Evolutionary conservation across 495 filamentous ascomycete genomes (phyloP).

Genomic region (Neurospora sp.): DNA sequence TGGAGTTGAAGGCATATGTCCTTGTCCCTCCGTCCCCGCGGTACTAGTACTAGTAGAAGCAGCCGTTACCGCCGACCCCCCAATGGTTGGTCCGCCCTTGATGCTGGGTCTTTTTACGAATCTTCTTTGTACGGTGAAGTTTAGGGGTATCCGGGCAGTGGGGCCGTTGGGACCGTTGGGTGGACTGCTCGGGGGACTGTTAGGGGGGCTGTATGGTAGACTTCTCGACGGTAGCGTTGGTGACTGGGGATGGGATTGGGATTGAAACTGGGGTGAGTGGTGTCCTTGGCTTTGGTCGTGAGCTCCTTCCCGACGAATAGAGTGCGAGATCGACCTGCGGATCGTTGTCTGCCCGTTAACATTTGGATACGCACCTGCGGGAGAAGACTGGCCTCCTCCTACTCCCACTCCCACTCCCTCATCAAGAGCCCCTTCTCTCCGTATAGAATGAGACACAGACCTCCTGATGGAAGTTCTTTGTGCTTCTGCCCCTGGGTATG

Average conservation of each 20-base stretch:
- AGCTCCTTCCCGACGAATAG: neutral
- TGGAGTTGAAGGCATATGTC: neutral
- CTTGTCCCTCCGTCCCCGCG: too few species aligned
- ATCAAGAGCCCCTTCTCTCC: neutral
- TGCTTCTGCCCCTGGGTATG: neutral
- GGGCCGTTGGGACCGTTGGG: neutral
- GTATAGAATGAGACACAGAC: neutral
- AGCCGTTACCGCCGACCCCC: neutral
- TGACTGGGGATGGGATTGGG: too few species aligned
- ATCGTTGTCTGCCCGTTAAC: accelerated
- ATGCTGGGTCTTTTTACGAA: neutral
- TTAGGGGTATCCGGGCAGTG: neutral
- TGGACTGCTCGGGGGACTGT: neutral
- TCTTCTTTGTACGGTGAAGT: neutral
- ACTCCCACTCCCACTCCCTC: neutral
- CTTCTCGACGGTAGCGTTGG: neutral
- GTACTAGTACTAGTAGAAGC: too few species aligned
- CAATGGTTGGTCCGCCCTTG: neutral
- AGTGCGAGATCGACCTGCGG: neutral
- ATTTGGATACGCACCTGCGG: neutral
- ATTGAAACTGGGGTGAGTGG: too few species aligned
- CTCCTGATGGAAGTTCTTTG: neutral
- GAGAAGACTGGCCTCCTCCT: neutral
- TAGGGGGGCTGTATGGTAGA: neutral
- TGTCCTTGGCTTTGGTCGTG: neutral